A percentile compares a stretch with the other conserved stretches of the same genome.
phyloP scores from a whole-genome alignment of 441 rosid species.

The Erysimum cheiri region DNA sequence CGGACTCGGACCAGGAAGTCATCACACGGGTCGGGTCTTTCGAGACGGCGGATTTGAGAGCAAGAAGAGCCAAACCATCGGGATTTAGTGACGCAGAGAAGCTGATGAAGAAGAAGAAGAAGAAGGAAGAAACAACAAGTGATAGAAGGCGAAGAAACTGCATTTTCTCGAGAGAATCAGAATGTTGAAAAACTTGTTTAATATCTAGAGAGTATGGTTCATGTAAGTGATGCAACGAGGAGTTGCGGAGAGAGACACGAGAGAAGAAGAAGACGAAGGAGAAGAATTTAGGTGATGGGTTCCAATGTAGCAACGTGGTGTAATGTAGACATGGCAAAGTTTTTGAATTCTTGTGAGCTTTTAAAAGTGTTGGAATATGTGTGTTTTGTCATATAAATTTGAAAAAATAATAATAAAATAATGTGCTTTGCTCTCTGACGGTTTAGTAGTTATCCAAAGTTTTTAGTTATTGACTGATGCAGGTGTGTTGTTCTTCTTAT shows the following conservation, averaged over 20 bases:
- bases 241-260: slow-evolving; percentile 31
- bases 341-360: slow-evolving; percentile 41
- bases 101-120: slow-evolving; percentile 35
- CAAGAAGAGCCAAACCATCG: slow-evolving; percentile 86
- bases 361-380: slow-evolving; percentile 24
- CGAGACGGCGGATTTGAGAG: slow-evolving; percentile 73
- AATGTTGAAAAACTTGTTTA: background rate
- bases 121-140: slow-evolving; percentile 19
- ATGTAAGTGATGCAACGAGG: slow-evolving; percentile 38
- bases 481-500: slow-evolving; percentile 20
- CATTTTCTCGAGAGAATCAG: slow-evolving; percentile 20
- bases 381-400: slow-evolving; percentile 1
- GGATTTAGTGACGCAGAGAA: slow-evolving; percentile 54
- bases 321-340: slow-evolving; percentile 33
- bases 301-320: slow-evolving; percentile 32
- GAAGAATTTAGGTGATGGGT: slow-evolving; percentile 29
- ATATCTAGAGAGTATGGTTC: slow-evolving; percentile 1
- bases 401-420: slow-evolving; percentile 12
- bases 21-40: slow-evolving; percentile 66
- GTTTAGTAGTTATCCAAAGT: slow-evolving; percentile 30
- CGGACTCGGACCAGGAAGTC: slow-evolving; percentile 71
- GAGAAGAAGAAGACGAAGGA: slow-evolving; percentile 32
- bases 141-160: background rate
- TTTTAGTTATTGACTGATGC: slow-evolving; percentile 34
- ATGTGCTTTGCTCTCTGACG: background rate